phyloP scores from a whole-genome alignment of 306 rosid genomes.

The Acmispon strigosus region DNA sequence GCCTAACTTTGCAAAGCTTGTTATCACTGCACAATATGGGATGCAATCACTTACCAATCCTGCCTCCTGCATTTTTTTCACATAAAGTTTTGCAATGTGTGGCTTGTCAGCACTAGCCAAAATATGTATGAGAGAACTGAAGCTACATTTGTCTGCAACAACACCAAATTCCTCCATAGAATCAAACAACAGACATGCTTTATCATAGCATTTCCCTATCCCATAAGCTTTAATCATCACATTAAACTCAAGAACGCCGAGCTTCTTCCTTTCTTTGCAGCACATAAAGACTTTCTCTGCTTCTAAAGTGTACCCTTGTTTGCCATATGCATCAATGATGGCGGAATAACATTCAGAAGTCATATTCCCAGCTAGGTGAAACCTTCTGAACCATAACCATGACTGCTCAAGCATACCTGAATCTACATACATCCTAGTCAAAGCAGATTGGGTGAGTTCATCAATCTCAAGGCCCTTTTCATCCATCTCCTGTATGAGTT shows the following conservation, averaged over 20 bases:
- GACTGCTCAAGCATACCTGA: conserved; percentile 57
- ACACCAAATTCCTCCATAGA: conserved; percentile 46
- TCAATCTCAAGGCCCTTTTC: conserved; percentile 58
- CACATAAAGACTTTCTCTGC: conserved; percentile 68
- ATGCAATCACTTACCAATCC: conserved; percentile 69
- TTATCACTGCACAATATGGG: conserved; percentile 58
- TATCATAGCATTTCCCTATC: conserved; percentile 42
- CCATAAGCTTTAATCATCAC: conserved; percentile 78
- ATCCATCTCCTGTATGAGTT: conserved; percentile 61
- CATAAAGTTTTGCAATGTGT: conserved; percentile 43
- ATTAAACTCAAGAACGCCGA: conserved; percentile 38
- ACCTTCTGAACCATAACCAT: conserved; percentile 68
- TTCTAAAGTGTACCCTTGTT: conserved; percentile 52
- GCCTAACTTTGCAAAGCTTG: conserved; percentile 62
- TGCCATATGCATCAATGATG: conserved; percentile 72
- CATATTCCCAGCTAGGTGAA: conserved; percentile 53
- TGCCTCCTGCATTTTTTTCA: conserved; percentile 59
- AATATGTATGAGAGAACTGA: conserved; percentile 67
- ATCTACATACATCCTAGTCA: conserved; percentile 74
- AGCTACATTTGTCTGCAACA: conserved; percentile 63
- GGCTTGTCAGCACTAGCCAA: conserved; percentile 62
- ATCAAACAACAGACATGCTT: conserved; percentile 61
- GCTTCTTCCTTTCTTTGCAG: conserved; percentile 57
- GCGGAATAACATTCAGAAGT: conserved; percentile 74
- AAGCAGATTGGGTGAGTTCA: conserved; percentile 67